These are phyloP conservation scores for Tolypocladium sp. DNA, from an alignment of 2,329 filamentous ascomycete genomes.

Conservation along the genomic window DNA sequence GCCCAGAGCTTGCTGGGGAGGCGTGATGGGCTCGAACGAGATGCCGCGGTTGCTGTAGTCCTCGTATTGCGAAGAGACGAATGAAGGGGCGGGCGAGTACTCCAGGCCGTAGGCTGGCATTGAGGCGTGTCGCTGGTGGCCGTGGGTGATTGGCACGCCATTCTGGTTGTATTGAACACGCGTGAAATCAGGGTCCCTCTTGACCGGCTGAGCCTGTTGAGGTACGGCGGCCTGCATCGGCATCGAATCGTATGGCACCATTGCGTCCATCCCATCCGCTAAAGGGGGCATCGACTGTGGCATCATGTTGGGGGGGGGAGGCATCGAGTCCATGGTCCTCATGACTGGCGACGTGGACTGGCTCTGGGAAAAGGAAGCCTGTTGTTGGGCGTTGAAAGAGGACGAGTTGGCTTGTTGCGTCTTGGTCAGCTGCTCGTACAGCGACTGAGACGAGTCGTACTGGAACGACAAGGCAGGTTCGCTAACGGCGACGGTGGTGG, in stretches of 20 bases:
- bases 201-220: constrained; percentile 59
- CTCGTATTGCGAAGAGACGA: constrained; percentile 97
- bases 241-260: constrained; percentile 62
- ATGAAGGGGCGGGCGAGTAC: constrained; percentile 95
- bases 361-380: constrained; percentile 59
- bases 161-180: constrained; percentile 88
- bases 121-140: constrained; percentile 90
- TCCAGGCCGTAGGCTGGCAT: constrained; percentile 94
- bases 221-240: constrained; percentile 60
- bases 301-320: constrained; percentile 79
- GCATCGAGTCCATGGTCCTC: constrained; percentile 89
- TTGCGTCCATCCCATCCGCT: constrained; percentile 59
- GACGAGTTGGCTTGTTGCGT: constrained; percentile 98
- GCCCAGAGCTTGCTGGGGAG: constrained; percentile 78
- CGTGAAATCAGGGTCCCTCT: constrained; percentile 78
- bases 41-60: constrained; percentile 95
- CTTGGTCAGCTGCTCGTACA: constrained; percentile 99
- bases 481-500: constrained; percentile 91
- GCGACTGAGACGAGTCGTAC: constrained; percentile 97
- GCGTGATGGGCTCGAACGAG: constrained; percentile 94
- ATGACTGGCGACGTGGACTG: constrained; percentile 84
- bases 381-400: constrained; percentile 78
- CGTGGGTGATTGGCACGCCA: constrained; percentile 71
- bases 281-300: constrained; percentile 47
- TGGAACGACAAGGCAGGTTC: constrained; percentile 97